A percentile compares a stretch with the other conserved stretches of the same genome.
Evolutionary conservation across 2,329 filamentous ascomycete species (phyloP).

Genomic region (Diaporthe amygdali): DNA sequence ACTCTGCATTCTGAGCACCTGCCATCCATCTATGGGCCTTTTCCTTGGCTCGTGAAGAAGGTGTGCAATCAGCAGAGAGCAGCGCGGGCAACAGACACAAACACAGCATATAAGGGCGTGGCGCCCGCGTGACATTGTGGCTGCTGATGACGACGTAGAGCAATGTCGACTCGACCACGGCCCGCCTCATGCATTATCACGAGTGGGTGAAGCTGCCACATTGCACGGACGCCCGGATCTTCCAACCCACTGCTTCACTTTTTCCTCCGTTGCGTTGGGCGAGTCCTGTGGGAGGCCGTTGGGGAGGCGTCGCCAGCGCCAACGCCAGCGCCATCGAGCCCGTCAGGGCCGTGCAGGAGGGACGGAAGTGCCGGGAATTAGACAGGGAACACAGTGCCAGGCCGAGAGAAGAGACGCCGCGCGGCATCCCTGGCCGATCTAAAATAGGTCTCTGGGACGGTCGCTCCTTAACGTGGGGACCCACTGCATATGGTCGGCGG

Average conservation of each 20-base stretch:
- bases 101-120: neutral
- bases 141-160: neutral
- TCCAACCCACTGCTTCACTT: neutral
- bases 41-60: neutral
- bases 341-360: neutral
- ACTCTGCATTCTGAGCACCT: neutral
- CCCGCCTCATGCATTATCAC: too few relatives aligned
- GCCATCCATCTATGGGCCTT: neutral
- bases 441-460: slow-evolving; percentile 19
- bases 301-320: neutral
- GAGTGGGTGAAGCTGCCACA: neutral
- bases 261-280: neutral
- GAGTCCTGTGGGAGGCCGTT: slow-evolving; percentile 5
- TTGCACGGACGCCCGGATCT: neutral
- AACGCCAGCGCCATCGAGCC: neutral
- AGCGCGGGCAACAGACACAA: neutral
- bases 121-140: neutral
- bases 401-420: slow-evolving; percentile 1
- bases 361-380: slow-evolving; percentile 27
- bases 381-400: slow-evolving; percentile 23
- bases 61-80: neutral
- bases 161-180: neutral
- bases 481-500: neutral
- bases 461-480: slow-evolving; percentile 18
- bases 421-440: slow-evolving; percentile 11